Evolutionary conservation across 768 basidiomycete species (phyloP).

Genomic region (Clitopilus hobsonii): DNA sequence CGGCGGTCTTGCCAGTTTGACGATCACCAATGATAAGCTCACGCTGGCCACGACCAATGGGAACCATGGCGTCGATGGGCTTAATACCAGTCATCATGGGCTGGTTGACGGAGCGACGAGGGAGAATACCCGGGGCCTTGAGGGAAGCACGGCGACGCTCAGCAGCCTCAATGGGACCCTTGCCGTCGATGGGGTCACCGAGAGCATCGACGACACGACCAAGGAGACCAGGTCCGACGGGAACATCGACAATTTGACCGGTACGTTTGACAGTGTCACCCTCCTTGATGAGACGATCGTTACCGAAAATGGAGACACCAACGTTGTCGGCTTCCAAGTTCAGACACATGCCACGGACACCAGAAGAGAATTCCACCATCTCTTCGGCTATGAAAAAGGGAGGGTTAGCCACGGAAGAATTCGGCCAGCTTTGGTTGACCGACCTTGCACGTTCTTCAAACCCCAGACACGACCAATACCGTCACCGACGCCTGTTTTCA

Average conservation of each 20-base stretch:
- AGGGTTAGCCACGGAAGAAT: background rate
- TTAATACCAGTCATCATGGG: slow-evolving; percentile 99
- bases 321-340: slow-evolving; percentile 99
- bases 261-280: slow-evolving; percentile 99
- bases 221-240: slow-evolving; percentile 94
- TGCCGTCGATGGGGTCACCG: slow-evolving; percentile 99
- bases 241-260: slow-evolving; percentile 99
- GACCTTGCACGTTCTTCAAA: slow-evolving; percentile 97
- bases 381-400: slow-evolving; percentile 71
- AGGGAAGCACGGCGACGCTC: slow-evolving; percentile 96
- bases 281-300: slow-evolving; percentile 98
- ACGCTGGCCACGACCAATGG: slow-evolving; percentile 99
- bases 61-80: slow-evolving; percentile 99
- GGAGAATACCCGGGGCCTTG: slow-evolving; percentile 99
- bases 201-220: slow-evolving; percentile 99
- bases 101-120: slow-evolving; percentile 99
- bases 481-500: slow-evolving; percentile 86
- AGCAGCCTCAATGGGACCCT: slow-evolving; percentile 90
- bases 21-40: slow-evolving; percentile 99
- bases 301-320: slow-evolving; percentile 99
- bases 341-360: slow-evolving; percentile 99
- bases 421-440: slow-evolving; percentile 2
- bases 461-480: slow-evolving; percentile 99
- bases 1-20: slow-evolving; percentile 99
- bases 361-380: slow-evolving; percentile 99